These are phyloP conservation scores for Priceomyces castillae DNA, from an alignment of 805 yeast species.

Conservation along the genomic window DNA sequence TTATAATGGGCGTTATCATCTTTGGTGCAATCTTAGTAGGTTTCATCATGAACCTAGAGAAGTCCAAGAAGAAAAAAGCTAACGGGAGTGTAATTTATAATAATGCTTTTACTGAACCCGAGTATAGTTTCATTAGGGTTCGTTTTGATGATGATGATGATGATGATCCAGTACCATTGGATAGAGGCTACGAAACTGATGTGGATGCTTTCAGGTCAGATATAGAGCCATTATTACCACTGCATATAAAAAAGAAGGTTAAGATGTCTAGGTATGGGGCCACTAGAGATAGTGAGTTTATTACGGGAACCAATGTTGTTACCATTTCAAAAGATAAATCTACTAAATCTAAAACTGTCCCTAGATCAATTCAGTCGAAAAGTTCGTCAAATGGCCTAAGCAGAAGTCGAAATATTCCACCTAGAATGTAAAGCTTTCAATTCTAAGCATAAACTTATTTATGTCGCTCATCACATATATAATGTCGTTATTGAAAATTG, in stretches of 20 bases:
- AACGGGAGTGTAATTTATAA: neutral
- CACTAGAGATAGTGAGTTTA: neutral
- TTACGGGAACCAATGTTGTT: neutral
- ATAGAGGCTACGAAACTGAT: conserved; percentile 44
- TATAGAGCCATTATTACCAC: conserved; percentile 29
- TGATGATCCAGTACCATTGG: conserved; percentile 25
- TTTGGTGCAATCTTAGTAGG: conserved; percentile 23
- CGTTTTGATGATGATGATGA: conserved; percentile 22
- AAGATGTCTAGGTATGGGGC: conserved; percentile 20
- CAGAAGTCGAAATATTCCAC: neutral
- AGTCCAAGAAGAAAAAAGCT: neutral
- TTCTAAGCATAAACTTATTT: neutral
- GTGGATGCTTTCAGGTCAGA: conserved; percentile 32
- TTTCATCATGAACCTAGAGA: conserved; percentile 17
- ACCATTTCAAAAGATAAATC: neutral
- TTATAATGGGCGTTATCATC: conserved; percentile 55
- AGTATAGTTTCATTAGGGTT: conserved; percentile 39
- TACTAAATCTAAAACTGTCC: neutral
- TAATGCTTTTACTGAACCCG: conserved; percentile 8
- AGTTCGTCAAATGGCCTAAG: neutral
- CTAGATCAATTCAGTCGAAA: neutral
- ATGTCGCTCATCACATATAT: neutral
- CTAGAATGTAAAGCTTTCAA: neutral
- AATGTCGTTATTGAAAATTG: neutral
- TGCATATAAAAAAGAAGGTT: conserved; percentile 12